A percentile compares a stretch with the other conserved stretches of the same genome.
These are phyloP conservation scores for Eragrostis tef DNA, from an alignment of 202 grass and related monocot genomes.

Conservation along the genomic window DNA sequence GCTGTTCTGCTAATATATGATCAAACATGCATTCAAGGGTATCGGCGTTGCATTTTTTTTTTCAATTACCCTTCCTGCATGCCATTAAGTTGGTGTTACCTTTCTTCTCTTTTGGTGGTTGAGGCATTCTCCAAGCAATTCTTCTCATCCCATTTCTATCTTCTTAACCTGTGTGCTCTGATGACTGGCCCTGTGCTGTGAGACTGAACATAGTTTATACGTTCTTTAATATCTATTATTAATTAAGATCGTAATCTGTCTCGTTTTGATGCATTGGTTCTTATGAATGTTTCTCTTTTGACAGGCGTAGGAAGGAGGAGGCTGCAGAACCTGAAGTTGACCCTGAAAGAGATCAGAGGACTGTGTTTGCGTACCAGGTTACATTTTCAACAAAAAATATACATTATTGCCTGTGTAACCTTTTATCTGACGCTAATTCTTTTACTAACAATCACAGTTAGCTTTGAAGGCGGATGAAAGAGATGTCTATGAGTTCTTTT, in stretches of 20 bases:
- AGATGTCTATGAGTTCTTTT: conserved; percentile 97
- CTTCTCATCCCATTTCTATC: neutral
- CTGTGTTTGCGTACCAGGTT: conserved; percentile 98
- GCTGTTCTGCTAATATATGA: neutral
- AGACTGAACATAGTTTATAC: neutral
- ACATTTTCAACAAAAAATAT: conserved; percentile 25
- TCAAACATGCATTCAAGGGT: neutral
- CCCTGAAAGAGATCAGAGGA: conserved; percentile 99
- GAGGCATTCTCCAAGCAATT: neutral
- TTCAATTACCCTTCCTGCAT: neutral
- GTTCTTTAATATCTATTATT: neutral
- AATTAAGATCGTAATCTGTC: neutral
- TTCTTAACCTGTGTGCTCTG: conserved; percentile 10
- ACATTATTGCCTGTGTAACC: neutral
- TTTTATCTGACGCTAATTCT: conserved; percentile 32
- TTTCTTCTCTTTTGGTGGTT: neutral
- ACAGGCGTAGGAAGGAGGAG: conserved; percentile 91
- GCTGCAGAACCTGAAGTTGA: conserved; percentile 75
- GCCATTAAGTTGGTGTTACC: neutral
- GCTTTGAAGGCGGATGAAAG: conserved; percentile 96
- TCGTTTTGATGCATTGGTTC: neutral
- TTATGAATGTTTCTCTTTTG: conserved; percentile 43
- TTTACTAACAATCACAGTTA: conserved; percentile 57
- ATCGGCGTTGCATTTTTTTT: conserved; percentile 28
- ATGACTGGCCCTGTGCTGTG: conserved; percentile 18